These are phyloP conservation scores for Pezicula neosporulosa DNA, from an alignment of 2,329 filamentous ascomycete genomes.

Conservation along the genomic window DNA sequence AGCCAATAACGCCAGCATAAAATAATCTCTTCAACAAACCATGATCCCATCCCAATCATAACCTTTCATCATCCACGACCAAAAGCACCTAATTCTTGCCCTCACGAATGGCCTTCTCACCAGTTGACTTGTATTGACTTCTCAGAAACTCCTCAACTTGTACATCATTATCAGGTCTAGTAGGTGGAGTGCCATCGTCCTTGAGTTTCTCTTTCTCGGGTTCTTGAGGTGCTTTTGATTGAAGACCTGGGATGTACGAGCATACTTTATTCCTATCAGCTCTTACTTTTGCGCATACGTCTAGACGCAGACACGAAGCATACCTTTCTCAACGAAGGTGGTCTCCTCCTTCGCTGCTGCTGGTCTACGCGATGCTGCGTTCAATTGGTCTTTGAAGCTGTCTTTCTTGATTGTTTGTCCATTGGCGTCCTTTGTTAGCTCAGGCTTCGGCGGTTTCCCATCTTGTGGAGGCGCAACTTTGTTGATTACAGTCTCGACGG, in stretches of 20 bases:
- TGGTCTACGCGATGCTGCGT: slow-evolving; percentile 14
- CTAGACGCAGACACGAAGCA: neutral
- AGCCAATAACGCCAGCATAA: too few relatives aligned
- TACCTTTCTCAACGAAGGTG: slow-evolving; percentile 19
- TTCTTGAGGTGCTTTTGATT: slow-evolving; percentile 11
- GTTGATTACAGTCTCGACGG: slow-evolving; percentile 9
- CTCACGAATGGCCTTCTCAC: neutral
- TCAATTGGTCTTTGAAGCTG: slow-evolving; percentile 21
- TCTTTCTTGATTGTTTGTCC: slow-evolving; percentile 18
- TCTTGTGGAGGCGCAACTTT: slow-evolving; percentile 4
- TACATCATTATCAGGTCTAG: slow-evolving; percentile 24
- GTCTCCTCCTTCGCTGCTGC: slow-evolving; percentile 6
- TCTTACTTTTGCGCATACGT: neutral
- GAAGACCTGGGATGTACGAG: slow-evolving; percentile 18
- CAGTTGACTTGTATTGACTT: slow-evolving; percentile 19
- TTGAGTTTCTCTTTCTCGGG: slow-evolving; percentile 3
- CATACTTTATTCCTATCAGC: slow-evolving; percentile 8
- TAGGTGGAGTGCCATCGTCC: slow-evolving; percentile 11
- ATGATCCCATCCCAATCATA: too few relatives aligned
- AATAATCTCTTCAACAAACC: too few relatives aligned
- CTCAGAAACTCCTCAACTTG: slow-evolving; percentile 27
- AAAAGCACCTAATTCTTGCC: too few relatives aligned
- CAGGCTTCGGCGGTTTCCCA: slow-evolving; percentile 12
- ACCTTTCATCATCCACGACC: too few relatives aligned
- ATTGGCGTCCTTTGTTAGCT: slow-evolving; percentile 12